Percentiles rank a stretch among this genome's conserved stretches.
Conservation (phyloP, 441 rosid species). For the Rhodomyrtus psidioides region DNA sequence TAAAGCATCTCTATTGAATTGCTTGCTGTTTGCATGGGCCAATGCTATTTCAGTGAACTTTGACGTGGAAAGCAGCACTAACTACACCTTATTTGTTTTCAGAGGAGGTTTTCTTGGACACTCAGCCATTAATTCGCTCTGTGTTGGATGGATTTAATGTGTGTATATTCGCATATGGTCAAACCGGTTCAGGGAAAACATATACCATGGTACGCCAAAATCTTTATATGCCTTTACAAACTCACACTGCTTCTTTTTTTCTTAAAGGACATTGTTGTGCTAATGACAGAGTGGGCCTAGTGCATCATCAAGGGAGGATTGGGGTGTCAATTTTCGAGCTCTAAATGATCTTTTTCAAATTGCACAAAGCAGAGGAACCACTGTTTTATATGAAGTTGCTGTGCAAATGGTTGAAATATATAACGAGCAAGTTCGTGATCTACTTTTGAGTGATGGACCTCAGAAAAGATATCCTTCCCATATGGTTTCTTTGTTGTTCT, state of each 20-base stretch:
- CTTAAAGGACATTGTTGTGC: not conserved
- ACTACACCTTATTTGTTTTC: conserved; percentile 5
- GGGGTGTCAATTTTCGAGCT: conserved; percentile 98
- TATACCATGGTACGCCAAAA: conserved; percentile 70
- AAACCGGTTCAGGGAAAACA: conserved; percentile 95
- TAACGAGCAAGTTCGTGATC: conserved; percentile 89
- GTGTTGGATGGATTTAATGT: conserved; percentile 89
- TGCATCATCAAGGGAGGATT: conserved; percentile 60
- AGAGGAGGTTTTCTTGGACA: conserved; percentile 92
- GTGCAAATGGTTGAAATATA: conserved; percentile 97
- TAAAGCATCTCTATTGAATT: not conserved
- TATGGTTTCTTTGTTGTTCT: not conserved
- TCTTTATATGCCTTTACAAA: conserved; percentile 5
- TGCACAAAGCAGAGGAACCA: conserved; percentile 49
- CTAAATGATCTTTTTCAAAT: conserved; percentile 78
- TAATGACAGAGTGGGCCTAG: conserved; percentile 72
- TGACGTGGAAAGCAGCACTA: not conserved
- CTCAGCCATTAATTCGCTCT: conserved; percentile 72
- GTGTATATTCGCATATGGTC: conserved; percentile 96
- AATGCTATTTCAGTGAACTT: not conserved
- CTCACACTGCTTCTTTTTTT: not conserved
- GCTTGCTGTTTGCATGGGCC: not conserved
- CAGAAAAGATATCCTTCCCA: conserved; percentile 78
- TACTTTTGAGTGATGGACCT: conserved; percentile 52
- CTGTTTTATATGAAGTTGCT: conserved; percentile 59